phyloP scores from a whole-genome alignment of 345 rosid genomes.

The Punica granatum region DNA sequence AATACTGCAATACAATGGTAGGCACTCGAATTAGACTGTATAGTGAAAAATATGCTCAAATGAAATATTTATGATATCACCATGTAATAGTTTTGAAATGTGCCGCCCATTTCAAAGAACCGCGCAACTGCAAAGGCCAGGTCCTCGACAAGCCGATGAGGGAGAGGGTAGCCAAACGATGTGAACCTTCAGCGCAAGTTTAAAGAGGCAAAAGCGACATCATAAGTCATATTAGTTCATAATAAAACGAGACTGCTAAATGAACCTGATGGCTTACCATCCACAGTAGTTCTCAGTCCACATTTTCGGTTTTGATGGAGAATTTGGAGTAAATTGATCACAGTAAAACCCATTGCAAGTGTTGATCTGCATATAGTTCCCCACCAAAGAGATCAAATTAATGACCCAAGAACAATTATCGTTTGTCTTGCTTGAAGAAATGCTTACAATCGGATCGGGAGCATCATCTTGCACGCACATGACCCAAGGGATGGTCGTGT shows the following conservation, averaged over 20 bases:
- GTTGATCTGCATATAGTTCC: slow-evolving; percentile 37
- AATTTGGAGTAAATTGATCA: slow-evolving; percentile 42
- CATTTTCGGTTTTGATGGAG: slow-evolving; percentile 52
- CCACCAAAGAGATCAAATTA: not conserved
- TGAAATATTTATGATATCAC: slow-evolving; percentile 15
- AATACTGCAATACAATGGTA: slow-evolving; percentile 35
- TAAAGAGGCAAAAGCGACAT: not conserved
- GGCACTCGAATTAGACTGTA: not conserved
- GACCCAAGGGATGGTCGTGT: slow-evolving; percentile 62
- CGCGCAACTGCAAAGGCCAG: slow-evolving; percentile 63
- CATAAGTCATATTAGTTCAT: not conserved
- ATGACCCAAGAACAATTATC: not conserved
- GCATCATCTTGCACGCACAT: slow-evolving; percentile 57
- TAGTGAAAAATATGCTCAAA: not conserved
- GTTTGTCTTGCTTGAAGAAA: not conserved
- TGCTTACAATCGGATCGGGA: slow-evolving; percentile 51
- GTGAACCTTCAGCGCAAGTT: slow-evolving; percentile 32
- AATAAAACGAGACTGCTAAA: not conserved
- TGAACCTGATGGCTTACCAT: slow-evolving; percentile 28
- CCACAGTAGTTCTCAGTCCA: slow-evolving; percentile 70
- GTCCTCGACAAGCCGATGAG: slow-evolving; percentile 62
- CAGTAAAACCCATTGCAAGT: slow-evolving; percentile 72
- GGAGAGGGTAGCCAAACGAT: slow-evolving; percentile 55
- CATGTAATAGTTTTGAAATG: slow-evolving; percentile 66
- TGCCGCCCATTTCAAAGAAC: slow-evolving; percentile 52